Evolutionary conservation across 1,284 basidiomycete genomes (phyloP), one percentile per base, ranked within the genome.

Genomic region (Ganoderma lucidum): DNA sequence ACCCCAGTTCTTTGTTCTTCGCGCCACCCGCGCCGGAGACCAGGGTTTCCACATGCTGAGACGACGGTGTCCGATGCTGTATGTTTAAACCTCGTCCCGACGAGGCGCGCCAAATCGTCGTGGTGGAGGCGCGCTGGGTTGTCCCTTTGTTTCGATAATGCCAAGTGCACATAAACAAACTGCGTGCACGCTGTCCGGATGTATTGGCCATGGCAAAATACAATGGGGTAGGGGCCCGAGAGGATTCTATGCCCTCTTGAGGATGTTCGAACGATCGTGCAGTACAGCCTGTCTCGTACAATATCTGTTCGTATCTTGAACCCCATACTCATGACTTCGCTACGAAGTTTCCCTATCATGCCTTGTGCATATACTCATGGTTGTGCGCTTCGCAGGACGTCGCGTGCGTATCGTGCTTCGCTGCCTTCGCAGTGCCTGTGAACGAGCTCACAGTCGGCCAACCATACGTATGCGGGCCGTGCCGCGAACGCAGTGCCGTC

Each of bases 401-500:
- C 15, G 45, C 28, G 2, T 68, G 66, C 23, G n/a, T 44, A 2
- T 44, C 32, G n/a, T 68, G 66, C 28, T 53, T 28, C 23, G 19
- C 48, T 42, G 19, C 23, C 44, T 14, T 35, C 19, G 10, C 62
- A 12, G 45, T 64, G 41, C 39, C 23, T 17, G 15, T 6, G 15
- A 4, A 28, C 32, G 61, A 48, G 23, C 35, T 45, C 45, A n/a
- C 6, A 44, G 23, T 39, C 4, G 62, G 55, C 32, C 39, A 39
- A 42, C 39, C 28, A 6, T 56, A 30, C 45, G 8, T 68, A 15
- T 68, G 62, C n/a, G 19, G 9, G 10, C n/a, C 44, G 3, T 68
- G 66, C 55, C 56, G 56, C 53, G 44, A 55, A 10, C 35, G 53
- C 28, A 17, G 28, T 12, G 14, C 53, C 12, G 28, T 5, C n/a